These are phyloP conservation scores for Orobanche coerulescens DNA, from an alignment of 257 asterid genomes.

Conservation along the genomic window DNA sequence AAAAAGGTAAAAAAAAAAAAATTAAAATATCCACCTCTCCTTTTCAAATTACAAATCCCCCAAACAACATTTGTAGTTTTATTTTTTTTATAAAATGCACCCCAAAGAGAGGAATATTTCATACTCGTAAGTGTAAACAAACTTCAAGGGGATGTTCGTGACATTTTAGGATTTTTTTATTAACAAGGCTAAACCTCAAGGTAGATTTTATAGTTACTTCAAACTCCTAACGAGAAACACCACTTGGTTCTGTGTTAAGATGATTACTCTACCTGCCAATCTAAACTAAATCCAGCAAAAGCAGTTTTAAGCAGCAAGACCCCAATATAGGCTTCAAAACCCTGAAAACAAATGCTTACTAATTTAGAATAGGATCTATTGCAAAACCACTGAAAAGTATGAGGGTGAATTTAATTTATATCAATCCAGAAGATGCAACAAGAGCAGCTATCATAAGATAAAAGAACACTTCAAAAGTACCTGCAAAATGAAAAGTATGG, in stretches of 20 bases:
- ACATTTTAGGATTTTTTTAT: background rate
- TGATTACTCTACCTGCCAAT: constrained; percentile 72
- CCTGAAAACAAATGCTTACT: constrained; percentile 39
- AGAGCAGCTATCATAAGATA: constrained; percentile 5
- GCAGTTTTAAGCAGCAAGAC: constrained; percentile 76
- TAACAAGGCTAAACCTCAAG: background rate
- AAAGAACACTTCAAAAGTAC: constrained; percentile 25
- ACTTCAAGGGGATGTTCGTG: background rate
- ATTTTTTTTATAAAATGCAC: too few relatives aligned
- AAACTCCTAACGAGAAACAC: background rate
- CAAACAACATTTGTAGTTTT: background rate
- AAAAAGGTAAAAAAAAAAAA: too few relatives aligned
- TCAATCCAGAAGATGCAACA: background rate
- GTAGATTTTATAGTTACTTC: background rate
- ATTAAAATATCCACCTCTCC: too few relatives aligned
- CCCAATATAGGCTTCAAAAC: constrained; percentile 90
- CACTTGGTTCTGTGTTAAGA: background rate
- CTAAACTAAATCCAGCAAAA: constrained; percentile 57
- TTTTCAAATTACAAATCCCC: background rate
- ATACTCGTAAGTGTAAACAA: too few relatives aligned
- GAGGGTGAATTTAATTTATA: background rate
- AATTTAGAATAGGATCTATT: constrained; percentile 6
- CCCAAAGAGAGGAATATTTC: too few relatives aligned
- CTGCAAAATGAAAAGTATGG: constrained; percentile 74
- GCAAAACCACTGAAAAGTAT: background rate